Evolutionary conservation across 768 basidiomycete genomes (phyloP).

Genomic region (Lactarius quietus): DNA sequence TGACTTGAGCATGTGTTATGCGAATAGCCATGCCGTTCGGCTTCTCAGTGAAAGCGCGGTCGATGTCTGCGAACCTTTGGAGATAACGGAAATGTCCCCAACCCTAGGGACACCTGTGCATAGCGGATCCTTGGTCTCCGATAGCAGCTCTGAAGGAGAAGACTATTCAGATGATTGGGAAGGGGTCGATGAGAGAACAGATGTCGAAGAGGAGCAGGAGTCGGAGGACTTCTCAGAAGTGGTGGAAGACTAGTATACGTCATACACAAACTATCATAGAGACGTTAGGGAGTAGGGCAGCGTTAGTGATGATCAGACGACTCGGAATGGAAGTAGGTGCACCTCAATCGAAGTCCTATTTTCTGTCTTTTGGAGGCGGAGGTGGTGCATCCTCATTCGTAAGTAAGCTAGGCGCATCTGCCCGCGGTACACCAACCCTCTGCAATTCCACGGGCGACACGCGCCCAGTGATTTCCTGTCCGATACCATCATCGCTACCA

Average conservation of each 20-base stretch:
- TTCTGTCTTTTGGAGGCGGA: conserved; percentile 13
- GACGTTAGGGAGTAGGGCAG: neutral
- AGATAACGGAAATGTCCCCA: too few species aligned
- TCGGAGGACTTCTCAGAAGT: too few species aligned
- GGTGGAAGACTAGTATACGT: too few species aligned
- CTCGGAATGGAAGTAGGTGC: neutral
- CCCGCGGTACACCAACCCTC: neutral
- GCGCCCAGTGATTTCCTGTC: neutral
- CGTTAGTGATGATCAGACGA: neutral
- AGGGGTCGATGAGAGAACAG: too few species aligned
- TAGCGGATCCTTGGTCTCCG: too few species aligned
- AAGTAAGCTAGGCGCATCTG: neutral
- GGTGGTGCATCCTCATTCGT: neutral
- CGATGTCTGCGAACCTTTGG: too few species aligned
- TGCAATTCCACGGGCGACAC: conserved; percentile 1
- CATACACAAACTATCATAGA: too few species aligned
- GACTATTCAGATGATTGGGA: too few species aligned
- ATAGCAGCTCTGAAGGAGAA: too few species aligned
- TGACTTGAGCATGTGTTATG: neutral
- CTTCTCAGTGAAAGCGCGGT: neutral
- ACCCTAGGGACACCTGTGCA: too few species aligned
- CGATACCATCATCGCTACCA: conserved; percentile 38
- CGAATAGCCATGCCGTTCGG: neutral
- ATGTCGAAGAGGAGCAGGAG: too few species aligned
- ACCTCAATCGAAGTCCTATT: neutral